Evolutionary conservation across 2,329 filamentous ascomycete genomes (phyloP), one percentile per base, ranked within the genome.

Genomic region (Colletotrichum orchidophilum): DNA sequence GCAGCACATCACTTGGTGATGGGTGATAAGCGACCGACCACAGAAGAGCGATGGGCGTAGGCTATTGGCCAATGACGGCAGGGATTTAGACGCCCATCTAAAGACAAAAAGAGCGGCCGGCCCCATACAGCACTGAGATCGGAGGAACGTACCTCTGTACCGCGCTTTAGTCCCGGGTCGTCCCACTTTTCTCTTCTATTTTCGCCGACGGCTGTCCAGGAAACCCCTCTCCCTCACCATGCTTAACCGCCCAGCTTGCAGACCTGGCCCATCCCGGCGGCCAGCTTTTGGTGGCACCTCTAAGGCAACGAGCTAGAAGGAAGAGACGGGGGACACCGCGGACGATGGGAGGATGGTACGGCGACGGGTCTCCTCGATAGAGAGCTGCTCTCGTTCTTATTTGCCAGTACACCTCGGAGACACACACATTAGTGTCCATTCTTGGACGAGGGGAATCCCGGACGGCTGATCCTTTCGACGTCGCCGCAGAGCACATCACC

Each of bases 171-270:
- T 69, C 33, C 60, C 64, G 63, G 5, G 5, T 5, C 3, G 24
- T 2, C 29, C 66, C 66, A 61, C 55, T 71, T 52, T 63, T 57
- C 55, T 42, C 50, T 68, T 63, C 68, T 71, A 63, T 67, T 71
- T 71, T 71, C 35, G 64, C 64, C 63, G 49, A 39, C 55, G 39
- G 27, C 54, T 52, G 27, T 18, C 58, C 58, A 69, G 35, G 35
- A 58, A 69, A 59, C 69, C 69, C 68, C 64, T 60, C 68, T 60
- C 70, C 55, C 70, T 65, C 66, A 70, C 66, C 65, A 70, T 72
- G 70, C 70, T 72, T 72, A 72, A 70, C 70, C 70, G 70, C 70
- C 70, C 54, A 72, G 60, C 70, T 33, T 72, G 66, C 70, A 65
- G 54, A 69, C 49, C 54, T 62, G 66, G 70, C 70, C 66, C 66